Base-by-base conservation (phyloP, 805 yeast species). In the Candida vaughaniae region DNA sequence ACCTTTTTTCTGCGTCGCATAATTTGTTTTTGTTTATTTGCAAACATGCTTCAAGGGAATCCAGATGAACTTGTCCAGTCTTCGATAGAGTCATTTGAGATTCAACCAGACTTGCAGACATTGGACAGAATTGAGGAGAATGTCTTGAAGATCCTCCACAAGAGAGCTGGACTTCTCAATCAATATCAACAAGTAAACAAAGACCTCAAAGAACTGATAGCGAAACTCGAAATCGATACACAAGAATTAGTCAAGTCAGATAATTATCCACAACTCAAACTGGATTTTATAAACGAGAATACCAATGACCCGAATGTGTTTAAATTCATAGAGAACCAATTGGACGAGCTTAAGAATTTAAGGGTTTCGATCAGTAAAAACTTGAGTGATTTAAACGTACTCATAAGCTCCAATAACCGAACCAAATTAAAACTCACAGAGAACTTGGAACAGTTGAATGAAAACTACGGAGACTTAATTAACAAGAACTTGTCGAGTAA, bases 101-200 rank as follows among this genome's bases (percentile, higher is more conserved):
- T 75, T 5, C 73, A 72, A 44, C 72, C 76, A 1, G 82, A 78
- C 43, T 46, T 77, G 25, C 60, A 60, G 18, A 66, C 73, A 2
- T 50, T 77, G 2, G 70, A 70, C 31, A 52, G 73, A 25, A 71
- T 75, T 14, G 65, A 68, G 7, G 71, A 62, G 10, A 58, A 64
- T 33, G 50, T 70, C 11, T 40, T 45, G 12, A 41, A 57, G 16
- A 52, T 73, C 9, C 43, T 56, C 16, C 39, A 43, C 8, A 51
- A 51, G 15, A 55, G 77, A 32, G 35, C 46, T 6, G 53, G 48
- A 8, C 55, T 46, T 17, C 47, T 58, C 9, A 53, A 48, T 3
- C 26, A 35, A 6, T 33, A 39, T 28, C 37, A 46, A 16, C 14
- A 25, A 6, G 20, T 29, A 12, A 48, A 41, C 20, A 15, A 31